Base-by-base conservation (phyloP, 176 grass and related monocot species). In the Hyparrhenia diplandra region DNA sequence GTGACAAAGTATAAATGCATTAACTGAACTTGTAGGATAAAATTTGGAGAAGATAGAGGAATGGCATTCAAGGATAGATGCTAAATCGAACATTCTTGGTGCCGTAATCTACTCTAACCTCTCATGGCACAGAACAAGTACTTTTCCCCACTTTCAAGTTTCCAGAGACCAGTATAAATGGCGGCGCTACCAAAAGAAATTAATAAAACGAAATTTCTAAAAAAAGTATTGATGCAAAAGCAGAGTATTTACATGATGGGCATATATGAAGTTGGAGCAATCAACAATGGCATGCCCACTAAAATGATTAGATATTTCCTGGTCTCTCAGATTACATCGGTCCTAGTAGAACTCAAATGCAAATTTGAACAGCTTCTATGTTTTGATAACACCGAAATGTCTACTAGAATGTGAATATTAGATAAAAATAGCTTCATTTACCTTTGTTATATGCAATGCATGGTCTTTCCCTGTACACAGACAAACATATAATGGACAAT, bases 251-350 rank as follows among this genome's bases (percentile, higher is more conserved):
- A 34, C 84, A 66, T 21, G 52, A 57, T 57, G 52, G 52, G 52
- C 69, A 51, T 20, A 31, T 28, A 12, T 73, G 43, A 73, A 73
- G 27, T 31, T 49, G 23, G 13, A 30, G 52, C 8, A 57, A 57
- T 23, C 21, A 57, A 51, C 25, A 49, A 17, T 34, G 54, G 60
- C 54, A 64, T 10, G 71, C 31, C 41, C 40, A 76, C 77, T 64
- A 57, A 57, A 37, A 41, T 57, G 64, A 71, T 14, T 64, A 71
- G 70, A 75, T 45, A 25, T 51, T 47, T 79, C 78, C 41, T 24
- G 41, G 32, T 57, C 52, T 10, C 9, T 23, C 3, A 1, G 6
- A 1, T 41, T 40, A 45, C 29, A 68, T 24, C 62, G 76, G 24
- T 80, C 73, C 52, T 28, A 55, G 65, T 35, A 45, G 54, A 83